Percentiles rank a stretch among this genome's conserved stretches.
Evolutionary conservation across 2,329 filamentous ascomycete genomes (phyloP).

Genomic region (Colletotrichum tofieldiae): DNA sequence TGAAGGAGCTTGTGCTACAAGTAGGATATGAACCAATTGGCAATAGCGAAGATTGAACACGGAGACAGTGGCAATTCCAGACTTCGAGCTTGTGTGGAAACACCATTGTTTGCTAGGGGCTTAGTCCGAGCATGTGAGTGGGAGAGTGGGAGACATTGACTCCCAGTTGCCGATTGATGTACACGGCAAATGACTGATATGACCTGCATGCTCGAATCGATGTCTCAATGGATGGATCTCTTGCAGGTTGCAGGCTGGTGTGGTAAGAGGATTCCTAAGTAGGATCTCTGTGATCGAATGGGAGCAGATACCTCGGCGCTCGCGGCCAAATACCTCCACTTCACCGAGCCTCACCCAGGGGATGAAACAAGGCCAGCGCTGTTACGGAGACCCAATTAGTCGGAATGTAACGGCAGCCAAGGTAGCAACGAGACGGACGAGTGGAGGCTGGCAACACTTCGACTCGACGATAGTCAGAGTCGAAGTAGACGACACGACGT

Average conservation of each 20-base stretch:
- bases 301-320: background rate
- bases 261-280: conserved; percentile 1
- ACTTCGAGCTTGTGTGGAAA: background rate
- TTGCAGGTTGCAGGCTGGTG: conserved; percentile 7
- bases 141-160: background rate
- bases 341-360: conserved; percentile 16
- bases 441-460: conserved; percentile 10
- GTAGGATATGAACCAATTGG: background rate
- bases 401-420: conserved; percentile 6
- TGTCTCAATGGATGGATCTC: background rate
- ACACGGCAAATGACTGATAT: background rate
- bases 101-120: background rate
- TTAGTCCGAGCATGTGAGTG: conserved; percentile 9
- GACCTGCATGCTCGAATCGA: background rate
- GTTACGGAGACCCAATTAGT: background rate
- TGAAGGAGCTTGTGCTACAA: background rate
- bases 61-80: background rate
- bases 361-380: background rate
- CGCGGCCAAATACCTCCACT: conserved; percentile 5
- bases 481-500: conserved; percentile 10
- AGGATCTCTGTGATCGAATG: conserved; percentile 2
- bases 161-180: background rate
- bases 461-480: background rate
- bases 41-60: background rate
- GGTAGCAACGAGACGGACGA: background rate